Evolutionary conservation across 2,329 filamentous ascomycete species (phyloP), one percentile per base, ranked within the genome.

Genomic region (Phialophora verrucosa): DNA sequence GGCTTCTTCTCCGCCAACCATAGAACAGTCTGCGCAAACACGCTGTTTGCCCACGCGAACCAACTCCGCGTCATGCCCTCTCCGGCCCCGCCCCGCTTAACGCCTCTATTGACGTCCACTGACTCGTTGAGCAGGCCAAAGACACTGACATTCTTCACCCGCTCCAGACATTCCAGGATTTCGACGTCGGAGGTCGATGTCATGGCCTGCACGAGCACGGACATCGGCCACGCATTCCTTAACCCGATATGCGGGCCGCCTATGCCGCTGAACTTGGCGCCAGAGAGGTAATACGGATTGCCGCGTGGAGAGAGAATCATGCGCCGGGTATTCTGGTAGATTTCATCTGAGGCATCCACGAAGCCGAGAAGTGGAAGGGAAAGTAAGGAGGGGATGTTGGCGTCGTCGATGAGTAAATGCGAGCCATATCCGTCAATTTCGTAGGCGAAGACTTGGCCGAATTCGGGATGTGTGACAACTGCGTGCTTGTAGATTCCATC

Each of bases 41-140:
- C 92, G 0, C 92, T 95, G 73, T 99, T 99, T 11, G 95, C 95
- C 95, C 93, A 98, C 2, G 94, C 92, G 77, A 98, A 98, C 94
- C 94, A 98, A 75, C 90, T 92, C 70, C 93, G 84, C 1, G 94
- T 97, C 77, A 95, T 98, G 44, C 86, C 83, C 49, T 78, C 80
- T 38, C 84, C 80, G 11, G 64, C 49, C 35, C 84, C 80, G 6
- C 65, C 42, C 11, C 29, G 8, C 23, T 64, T 53, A 11, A 72
- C 67, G 20, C 70, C 71, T 65, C 85, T 80, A 68, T 94, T 88
- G 4, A 98, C 94, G 74, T 97, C 88, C 49, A 99, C 88, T 73
- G 91, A 96, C 81, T 99, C 95, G 74, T 99, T 94, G 1, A 99
- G 84, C 57, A 99, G 80, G 0, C 95, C 95, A 10, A 96, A 83